Evolutionary conservation across 176 grass and related monocot species (phyloP), one percentile per base, ranked within the genome.

Genomic region (Ampelocalamus luodianensis): DNA sequence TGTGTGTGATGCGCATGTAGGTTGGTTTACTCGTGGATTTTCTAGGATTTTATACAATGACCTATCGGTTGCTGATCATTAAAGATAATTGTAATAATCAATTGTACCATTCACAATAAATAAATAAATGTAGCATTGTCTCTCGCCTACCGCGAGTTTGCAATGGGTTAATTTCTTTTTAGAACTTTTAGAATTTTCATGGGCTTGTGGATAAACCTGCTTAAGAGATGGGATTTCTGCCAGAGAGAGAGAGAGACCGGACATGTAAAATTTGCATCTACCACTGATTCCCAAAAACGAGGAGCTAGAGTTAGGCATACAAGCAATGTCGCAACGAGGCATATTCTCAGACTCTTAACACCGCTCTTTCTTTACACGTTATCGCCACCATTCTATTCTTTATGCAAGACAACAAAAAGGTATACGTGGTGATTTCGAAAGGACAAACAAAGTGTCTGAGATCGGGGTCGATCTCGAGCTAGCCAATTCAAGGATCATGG

Each of bases 381-480:
- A 34, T 48, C 13, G 14, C 43, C 69, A 29, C 43, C 69, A 14
- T 72, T 72, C 69, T 72, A 14, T 72, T 72, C 69, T 72, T 49
- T 72, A 48, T 23, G 12, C 16, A 71, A 44, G 10, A 48, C 34
- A 6, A 44, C n/a, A 61, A 36, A 5, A 53, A 53, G 46, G 26
- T 11, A 18, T 18, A 10, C 17, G 16, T 53, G 71, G 71, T 53
- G 46, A 53, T 74, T 50, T 46, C 20, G 71, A 53, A 20, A 74
- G 15, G 46, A 20, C 45, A 53, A 10, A 36, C 8, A 34, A 53
- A 51, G 45, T 51, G 71, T n/a, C 6, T 51, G 45, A 36, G 71
- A 53, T 20, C 13, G 27, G 62, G 14, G 2, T 34, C 26, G 27
- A 65, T 34, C 62, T 36, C 27, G 14, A 65, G 62, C 24, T 34